Percentiles rank a stretch among this genome's conserved stretches.
phyloP scores from a whole-genome alignment of 208 protist species.

The Naegleria lovaniensis region DNA sequence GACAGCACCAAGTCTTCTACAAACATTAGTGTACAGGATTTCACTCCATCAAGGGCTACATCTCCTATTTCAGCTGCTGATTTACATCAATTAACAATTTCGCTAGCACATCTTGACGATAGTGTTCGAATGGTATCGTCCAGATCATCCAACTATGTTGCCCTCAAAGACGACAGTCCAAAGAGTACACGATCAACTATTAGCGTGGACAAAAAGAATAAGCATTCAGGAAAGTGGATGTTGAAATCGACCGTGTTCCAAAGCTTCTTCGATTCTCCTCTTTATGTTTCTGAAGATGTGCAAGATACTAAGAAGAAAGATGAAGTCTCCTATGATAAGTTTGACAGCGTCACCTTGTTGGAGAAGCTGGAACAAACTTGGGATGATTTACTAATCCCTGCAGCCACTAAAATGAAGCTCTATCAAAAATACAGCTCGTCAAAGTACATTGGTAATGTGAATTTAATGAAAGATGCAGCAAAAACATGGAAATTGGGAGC shows the following conservation, averaged over 20 bases:
- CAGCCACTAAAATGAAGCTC: neutral
- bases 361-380: neutral
- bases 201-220: neutral
- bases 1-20: too few species aligned
- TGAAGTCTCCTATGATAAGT: neutral
- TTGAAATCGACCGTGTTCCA: neutral
- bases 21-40: too few species aligned
- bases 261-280: neutral
- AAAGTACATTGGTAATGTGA: neutral
- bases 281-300: neutral
- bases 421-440: neutral
- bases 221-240: neutral
- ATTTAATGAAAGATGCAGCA: neutral
- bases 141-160: neutral
- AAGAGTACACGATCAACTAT: neutral
- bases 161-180: neutral
- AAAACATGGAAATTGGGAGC: neutral
- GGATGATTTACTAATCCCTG: neutral
- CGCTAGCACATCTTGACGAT: neutral
- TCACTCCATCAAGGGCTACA: too few species aligned
- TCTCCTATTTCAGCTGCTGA: too few species aligned
- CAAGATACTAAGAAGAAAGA: neutral
- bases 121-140: neutral
- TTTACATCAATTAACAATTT: too few species aligned
- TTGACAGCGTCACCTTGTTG: neutral